phyloP scores from a whole-genome alignment of 2,329 filamentous ascomycete genomes.

The Zymoseptoria ardabiliae region DNA sequence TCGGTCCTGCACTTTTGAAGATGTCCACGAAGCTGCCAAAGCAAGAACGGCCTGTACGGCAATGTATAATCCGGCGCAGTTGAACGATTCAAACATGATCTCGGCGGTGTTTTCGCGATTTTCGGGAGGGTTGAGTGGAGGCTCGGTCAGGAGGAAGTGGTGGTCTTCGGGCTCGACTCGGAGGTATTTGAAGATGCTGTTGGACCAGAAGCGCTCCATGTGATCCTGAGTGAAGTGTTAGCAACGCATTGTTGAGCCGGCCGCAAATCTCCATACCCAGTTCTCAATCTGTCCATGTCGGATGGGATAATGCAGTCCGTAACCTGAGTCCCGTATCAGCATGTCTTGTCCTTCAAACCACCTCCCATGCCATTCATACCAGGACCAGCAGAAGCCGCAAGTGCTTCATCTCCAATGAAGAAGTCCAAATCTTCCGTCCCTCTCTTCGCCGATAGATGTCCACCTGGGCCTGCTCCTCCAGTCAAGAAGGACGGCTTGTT shows the following conservation, averaged over 20 bases:
- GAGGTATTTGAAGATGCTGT: slow-evolving; percentile 99
- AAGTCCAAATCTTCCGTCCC: slow-evolving; percentile 97
- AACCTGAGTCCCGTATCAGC: slow-evolving; percentile 50
- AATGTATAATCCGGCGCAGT: slow-evolving; percentile 97
- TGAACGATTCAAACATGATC: slow-evolving; percentile 99
- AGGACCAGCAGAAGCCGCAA: slow-evolving; percentile 74
- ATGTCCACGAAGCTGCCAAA: slow-evolving; percentile 95
- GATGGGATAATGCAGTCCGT: slow-evolving; percentile 95
- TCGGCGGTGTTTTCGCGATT: slow-evolving; percentile 98
- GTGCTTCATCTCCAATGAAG: slow-evolving; percentile 96
- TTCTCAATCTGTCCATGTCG: slow-evolving; percentile 98
- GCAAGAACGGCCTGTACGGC: slow-evolving; percentile 96
- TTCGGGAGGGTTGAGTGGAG: slow-evolving; percentile 95
- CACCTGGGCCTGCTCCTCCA: slow-evolving; percentile 73
- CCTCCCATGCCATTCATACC: slow-evolving; percentile 43
- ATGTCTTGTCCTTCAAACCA: neutral
- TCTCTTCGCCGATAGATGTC: slow-evolving; percentile 82
- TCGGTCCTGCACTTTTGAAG: slow-evolving; percentile 91
- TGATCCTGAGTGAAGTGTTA: slow-evolving; percentile 59
- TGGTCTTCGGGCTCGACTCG: slow-evolving; percentile 97
- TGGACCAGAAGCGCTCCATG: slow-evolving; percentile 99
- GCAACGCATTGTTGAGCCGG: too few relatives aligned
- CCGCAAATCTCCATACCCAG: too few relatives aligned
- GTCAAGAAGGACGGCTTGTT: slow-evolving; percentile 96
- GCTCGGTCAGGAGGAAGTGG: slow-evolving; percentile 95